These are phyloP conservation scores for Backusella morwellensis DNA, from an alignment of 192 early-diverging fungal genomes.

Conservation along the genomic window DNA sequence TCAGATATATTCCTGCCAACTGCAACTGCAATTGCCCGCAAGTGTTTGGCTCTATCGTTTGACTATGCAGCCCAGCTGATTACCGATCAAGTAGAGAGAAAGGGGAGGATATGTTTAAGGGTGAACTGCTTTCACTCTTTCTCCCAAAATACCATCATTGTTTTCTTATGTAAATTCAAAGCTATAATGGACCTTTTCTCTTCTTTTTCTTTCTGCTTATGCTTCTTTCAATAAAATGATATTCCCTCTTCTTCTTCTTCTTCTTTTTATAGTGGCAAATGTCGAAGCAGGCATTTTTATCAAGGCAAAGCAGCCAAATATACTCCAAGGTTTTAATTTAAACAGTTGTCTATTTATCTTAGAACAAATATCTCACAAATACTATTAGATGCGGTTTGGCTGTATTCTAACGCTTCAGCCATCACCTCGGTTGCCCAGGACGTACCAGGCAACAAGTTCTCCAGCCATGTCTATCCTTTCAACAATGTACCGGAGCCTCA, in stretches of 20 bases:
- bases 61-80: not conserved
- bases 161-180: not conserved
- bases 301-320: constrained; percentile 6
- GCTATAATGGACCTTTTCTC: not conserved
- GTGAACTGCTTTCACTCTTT: not conserved
- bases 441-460: not conserved
- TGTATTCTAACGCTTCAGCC: constrained; percentile 17
- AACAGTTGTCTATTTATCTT: not conserved
- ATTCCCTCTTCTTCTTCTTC: not conserved
- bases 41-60: not conserved
- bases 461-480: not conserved
- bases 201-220: not conserved
- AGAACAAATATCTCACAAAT: not conserved
- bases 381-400: constrained; percentile 12
- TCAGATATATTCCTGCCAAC: not conserved
- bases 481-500: not conserved
- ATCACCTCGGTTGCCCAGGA: constrained; percentile 8
- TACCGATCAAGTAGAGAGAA: not conserved
- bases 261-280: not conserved
- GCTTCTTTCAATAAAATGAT: not conserved
- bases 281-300: constrained; percentile 11
- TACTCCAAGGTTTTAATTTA: constrained; percentile 7
- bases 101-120: not conserved
- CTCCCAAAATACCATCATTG: not conserved
- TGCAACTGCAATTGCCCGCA: too few species aligned